Conservation (phyloP, 2,329 filamentous ascomycete species). For the Penicillium frequentans region DNA sequence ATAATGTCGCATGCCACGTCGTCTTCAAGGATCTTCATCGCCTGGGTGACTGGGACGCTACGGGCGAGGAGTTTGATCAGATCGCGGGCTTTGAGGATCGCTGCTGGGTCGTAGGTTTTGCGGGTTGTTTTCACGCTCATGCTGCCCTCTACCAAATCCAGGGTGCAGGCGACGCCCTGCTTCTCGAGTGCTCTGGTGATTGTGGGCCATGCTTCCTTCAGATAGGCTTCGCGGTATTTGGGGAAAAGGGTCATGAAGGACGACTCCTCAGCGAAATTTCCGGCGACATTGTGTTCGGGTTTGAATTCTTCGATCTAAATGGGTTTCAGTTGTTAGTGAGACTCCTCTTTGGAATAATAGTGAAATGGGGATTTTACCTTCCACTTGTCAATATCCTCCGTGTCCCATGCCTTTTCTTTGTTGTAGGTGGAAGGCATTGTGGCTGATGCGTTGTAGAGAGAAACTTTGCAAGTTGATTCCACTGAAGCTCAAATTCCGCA, state of each 20-base stretch:
- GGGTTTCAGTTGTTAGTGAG: slow-evolving; percentile 1
- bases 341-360: not conserved
- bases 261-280: slow-evolving; percentile 89
- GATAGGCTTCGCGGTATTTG: slow-evolving; percentile 92
- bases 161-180: slow-evolving; percentile 81
- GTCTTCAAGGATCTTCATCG: slow-evolving; percentile 91
- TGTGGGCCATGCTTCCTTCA: slow-evolving; percentile 90
- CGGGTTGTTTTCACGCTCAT: slow-evolving; percentile 96
- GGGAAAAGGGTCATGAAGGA: slow-evolving; percentile 83
- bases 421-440: slow-evolving; percentile 87
- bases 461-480: slow-evolving; percentile 9
- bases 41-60: slow-evolving; percentile 69
- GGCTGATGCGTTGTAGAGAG: slow-evolving; percentile 14
- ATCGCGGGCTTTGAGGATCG: slow-evolving; percentile 91
- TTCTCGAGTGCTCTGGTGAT: slow-evolving; percentile 87
- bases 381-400: slow-evolving; percentile 97
- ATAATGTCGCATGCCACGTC: slow-evolving; percentile 91
- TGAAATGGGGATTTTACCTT: slow-evolving; percentile 54
- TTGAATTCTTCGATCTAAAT: slow-evolving; percentile 75
- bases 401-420: slow-evolving; percentile 91
- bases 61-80: slow-evolving; percentile 89
- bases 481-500: slow-evolving; percentile 24
- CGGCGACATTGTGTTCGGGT: slow-evolving; percentile 78
- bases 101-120: slow-evolving; percentile 86
- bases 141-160: slow-evolving; percentile 91